Evolutionary conservation across 352 stramenopile species (phyloP).

Genomic region (Peronospora belbahrii): DNA sequence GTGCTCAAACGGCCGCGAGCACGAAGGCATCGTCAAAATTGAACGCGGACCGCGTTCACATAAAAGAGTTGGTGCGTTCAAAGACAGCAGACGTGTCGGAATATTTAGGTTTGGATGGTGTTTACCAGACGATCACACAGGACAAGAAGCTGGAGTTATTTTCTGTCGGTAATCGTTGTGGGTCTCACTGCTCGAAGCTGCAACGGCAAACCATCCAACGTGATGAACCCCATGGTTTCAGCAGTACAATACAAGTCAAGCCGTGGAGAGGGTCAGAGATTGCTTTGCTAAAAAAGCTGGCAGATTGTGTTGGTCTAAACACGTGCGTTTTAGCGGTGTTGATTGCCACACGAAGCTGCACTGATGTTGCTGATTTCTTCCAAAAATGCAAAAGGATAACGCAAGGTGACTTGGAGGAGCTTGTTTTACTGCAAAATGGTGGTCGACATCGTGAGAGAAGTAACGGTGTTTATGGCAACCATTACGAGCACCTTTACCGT

Average conservation of each 20-base stretch:
- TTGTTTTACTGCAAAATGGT: conserved; percentile 12
- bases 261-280: conserved; percentile 38
- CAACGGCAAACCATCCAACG: background rate
- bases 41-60: conserved; percentile 20
- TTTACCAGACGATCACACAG: conserved; percentile 39
- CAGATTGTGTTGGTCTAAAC: conserved; percentile 28
- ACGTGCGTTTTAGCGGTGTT: conserved; percentile 38
- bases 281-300: conserved; percentile 35
- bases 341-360: conserved; percentile 37
- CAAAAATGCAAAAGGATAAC: conserved; percentile 2
- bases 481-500: conserved; percentile 52
- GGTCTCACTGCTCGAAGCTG: conserved; percentile 19
- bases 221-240: background rate
- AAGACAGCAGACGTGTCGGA: conserved; percentile 42
- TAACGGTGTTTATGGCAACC: conserved; percentile 47
- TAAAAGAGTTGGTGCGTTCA: conserved; percentile 29
- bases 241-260: background rate
- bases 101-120: conserved; percentile 43
- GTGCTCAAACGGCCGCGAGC: conserved; percentile 42
- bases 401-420: conserved; percentile 8
- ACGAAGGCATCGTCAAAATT: conserved; percentile 45
- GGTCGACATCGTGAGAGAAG: conserved; percentile 21
- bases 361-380: conserved; percentile 26
- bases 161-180: conserved; percentile 18
- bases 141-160: conserved; percentile 23